phyloP scores from a whole-genome alignment of 2,329 filamentous ascomycete species.

The Colletotrichum higginsianum region DNA sequence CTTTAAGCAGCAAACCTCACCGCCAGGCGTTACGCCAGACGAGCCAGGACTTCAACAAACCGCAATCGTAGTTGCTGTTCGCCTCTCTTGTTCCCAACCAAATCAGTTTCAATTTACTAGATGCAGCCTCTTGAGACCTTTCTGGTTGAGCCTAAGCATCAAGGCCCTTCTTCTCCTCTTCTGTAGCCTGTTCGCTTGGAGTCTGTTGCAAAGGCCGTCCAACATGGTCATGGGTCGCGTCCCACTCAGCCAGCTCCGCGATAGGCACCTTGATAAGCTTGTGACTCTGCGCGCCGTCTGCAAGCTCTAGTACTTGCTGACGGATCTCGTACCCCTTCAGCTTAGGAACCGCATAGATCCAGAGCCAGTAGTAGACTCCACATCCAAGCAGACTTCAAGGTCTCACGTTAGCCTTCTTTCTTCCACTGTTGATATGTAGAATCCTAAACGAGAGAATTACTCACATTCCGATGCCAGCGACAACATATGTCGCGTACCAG shows the following conservation, averaged over 20 bases:
- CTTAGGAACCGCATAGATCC: constrained; percentile 70
- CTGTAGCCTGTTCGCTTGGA: neutral
- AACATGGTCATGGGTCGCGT: neutral
- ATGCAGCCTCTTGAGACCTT: neutral
- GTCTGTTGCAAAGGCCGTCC: neutral
- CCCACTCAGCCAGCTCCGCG: neutral
- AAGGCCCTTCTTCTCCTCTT: neutral
- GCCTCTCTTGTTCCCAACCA: too few species aligned
- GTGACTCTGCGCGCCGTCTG: constrained; percentile 59
- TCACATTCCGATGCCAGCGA: constrained; percentile 74
- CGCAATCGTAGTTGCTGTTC: too few species aligned
- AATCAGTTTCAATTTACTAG: too few species aligned
- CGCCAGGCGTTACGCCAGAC: too few species aligned
- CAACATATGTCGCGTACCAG: constrained; percentile 80
- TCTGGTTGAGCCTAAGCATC: neutral
- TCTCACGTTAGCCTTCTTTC: neutral
- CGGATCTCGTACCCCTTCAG: constrained; percentile 67
- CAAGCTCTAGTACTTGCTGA: constrained; percentile 65
- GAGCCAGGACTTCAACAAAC: too few species aligned
- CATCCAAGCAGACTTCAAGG: constrained; percentile 54
- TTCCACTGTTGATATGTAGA: neutral
- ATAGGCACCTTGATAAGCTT: constrained; percentile 66
- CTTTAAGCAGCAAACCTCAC: too few species aligned
- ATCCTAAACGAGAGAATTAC: constrained; percentile 50
- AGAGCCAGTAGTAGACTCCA: constrained; percentile 70